Percentiles rank a stretch among this genome's conserved stretches.
Conservation (phyloP, 2,329 filamentous ascomycete species). For the Dothistroma septosporum region DNA sequence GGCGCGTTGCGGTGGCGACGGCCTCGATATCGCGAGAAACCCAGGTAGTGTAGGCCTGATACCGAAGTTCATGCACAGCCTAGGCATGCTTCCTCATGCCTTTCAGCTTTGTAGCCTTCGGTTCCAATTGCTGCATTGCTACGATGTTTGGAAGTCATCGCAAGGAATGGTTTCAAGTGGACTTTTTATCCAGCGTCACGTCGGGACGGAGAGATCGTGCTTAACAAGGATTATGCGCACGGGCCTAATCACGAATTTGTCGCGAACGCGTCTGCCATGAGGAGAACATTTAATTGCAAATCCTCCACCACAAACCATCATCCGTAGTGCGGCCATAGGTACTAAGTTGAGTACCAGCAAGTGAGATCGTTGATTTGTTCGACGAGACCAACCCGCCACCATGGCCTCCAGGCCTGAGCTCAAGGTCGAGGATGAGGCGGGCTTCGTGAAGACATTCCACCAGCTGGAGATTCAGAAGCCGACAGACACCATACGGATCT, state of each 20-base stretch:
- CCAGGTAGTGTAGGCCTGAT: not conserved
- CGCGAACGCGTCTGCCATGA: not conserved
- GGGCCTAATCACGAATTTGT: not conserved
- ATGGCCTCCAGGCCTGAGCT: conserved; percentile 57
- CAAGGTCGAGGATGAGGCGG: conserved; percentile 87
- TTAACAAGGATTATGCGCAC: no score
- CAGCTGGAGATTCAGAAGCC: conserved; percentile 67
- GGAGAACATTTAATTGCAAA: not conserved
- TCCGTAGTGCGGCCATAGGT: not conserved
- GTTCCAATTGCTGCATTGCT: no score
- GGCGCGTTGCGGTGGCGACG: conserved; percentile 1
- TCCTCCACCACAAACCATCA: not conserved
- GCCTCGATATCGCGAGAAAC: conserved; percentile 2
- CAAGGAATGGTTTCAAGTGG: no score
- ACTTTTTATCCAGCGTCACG: not conserved
- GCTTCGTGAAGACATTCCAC: conserved; percentile 96
- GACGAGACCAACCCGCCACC: not conserved
- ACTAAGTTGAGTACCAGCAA: not conserved
- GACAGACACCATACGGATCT: conserved; percentile 81
- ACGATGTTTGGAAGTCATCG: no score
- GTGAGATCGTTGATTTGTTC: not conserved
- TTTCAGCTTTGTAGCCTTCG: not conserved
- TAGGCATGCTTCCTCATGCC: not conserved
- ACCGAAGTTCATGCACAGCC: not conserved
- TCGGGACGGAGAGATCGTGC: not conserved